Evolutionary conservation across 495 filamentous ascomycete genomes (phyloP), one percentile per base, ranked within the genome.

Genomic region (Daldinia decipiens): DNA sequence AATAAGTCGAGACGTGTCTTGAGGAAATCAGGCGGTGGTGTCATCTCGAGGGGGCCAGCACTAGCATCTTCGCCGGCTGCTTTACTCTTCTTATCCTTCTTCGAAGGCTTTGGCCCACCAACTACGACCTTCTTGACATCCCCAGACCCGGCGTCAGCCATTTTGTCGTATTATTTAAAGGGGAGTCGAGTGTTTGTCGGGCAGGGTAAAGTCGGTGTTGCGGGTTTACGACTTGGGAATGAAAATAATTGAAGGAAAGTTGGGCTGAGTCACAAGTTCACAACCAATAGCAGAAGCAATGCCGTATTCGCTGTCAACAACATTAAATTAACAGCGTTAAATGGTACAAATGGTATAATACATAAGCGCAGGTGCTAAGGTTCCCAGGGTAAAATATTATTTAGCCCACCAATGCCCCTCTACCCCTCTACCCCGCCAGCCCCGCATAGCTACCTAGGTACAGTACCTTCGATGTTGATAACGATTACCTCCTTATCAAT

Each of bases 1-100:
- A 98, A 99, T 6, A 99, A 80, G 29, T 89, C 83, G 74, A 98
- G 91, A 32, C 95, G 90, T 73, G 94, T 86, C 70, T 92, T 81
- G 68, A 98, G 85, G 79, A 91, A 97, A n/a, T 88, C 85, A 21
- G 95, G 91, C 31, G 89, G 83, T n/a, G 88, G 87, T 40, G 85
- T 79, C 59, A 93, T 71, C 81, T 92, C 88, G 59, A 90, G 78
- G 6, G 79, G 76, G 26, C 76, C 76, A 26, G 76, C 70, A 53
- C 66, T 75, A 34, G 68, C 73, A 55, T 51, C 80, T 51, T 74
- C 83, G 53, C 74, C 79, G 5, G 78, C 81, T 29, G 74, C 78
- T 68, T 80, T 81, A 34, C 70, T 79, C 73, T 85, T 86, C 75
- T 88, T 83, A 27, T 83, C 82, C 62, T 85, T 84, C 75, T 84